These are phyloP conservation scores for Lepiota subincarnata DNA, from an alignment of 768 basidiomycete species.

Conservation along the genomic window DNA sequence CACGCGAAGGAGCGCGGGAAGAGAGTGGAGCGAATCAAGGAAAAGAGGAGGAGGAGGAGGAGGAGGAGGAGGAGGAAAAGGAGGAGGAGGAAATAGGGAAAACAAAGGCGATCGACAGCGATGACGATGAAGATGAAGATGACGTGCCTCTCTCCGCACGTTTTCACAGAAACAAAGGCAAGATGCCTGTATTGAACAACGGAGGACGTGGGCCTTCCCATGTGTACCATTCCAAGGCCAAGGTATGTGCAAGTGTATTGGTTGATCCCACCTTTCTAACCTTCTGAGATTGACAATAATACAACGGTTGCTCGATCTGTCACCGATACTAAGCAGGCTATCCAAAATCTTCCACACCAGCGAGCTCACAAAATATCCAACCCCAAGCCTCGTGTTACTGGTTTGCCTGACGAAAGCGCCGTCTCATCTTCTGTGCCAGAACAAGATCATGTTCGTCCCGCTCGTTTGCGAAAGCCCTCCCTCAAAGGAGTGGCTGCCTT, in stretches of 20 bases:
- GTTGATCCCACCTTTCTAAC: background rate
- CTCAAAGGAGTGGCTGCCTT: background rate
- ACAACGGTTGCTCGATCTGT: background rate
- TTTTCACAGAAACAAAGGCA: constrained; percentile 4
- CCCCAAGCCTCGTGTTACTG: background rate
- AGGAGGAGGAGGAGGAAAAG: background rate
- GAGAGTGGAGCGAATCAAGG: constrained; percentile 18
- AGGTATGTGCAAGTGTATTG: background rate
- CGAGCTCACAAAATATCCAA: background rate
- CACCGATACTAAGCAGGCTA: background rate
- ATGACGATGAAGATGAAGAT: constrained; percentile 11
- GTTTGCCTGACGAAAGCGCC: constrained; percentile 29
- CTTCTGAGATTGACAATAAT: background rate
- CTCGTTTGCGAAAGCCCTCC: constrained; percentile 1
- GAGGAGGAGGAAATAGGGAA: background rate
- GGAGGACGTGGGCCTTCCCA: background rate
- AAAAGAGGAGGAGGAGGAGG: background rate
- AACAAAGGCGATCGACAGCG: constrained; percentile 2
- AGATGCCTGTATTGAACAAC: constrained; percentile 3
- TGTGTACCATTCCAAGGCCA: background rate
- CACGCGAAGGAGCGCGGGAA: constrained; percentile 13
- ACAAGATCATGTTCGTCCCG: constrained; percentile 31
- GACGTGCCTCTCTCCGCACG: constrained; percentile 13
- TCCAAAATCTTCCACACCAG: background rate
- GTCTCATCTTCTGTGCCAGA: constrained; percentile 61